Evolutionary conservation across 371 early-diverging fungal genomes (phyloP), one percentile per base, ranked within the genome.

Genomic region (Syncephalastrum sp.): DNA sequence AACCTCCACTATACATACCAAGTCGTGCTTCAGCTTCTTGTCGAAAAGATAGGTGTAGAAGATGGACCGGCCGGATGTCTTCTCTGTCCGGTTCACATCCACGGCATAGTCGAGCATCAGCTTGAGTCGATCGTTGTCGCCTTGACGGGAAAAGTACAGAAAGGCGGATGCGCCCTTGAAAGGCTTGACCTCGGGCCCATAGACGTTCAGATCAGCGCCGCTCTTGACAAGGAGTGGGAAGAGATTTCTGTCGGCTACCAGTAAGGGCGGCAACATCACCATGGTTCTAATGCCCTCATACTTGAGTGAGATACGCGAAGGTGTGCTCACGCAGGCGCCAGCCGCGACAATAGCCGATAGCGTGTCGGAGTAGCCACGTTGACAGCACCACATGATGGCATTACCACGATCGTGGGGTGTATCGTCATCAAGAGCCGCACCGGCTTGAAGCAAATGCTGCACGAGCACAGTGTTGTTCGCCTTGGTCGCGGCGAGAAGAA

Each of bases 1-100:
- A 5, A 8, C 38, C 38, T 33, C 38, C 3, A 2, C 8, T 2
- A 8, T 33, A 33, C 38, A 10, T 33, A 33, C 38, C 38, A 33
- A 33, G 10, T 33, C 38, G 12, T 10, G 38, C 38, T 33, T 33
- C 8, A 33, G 12, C 8, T 42, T 60, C 14, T 48, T 43, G 0
- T 59, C 60, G 48, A 80, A 74, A 17, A 74, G 60, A 33, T 64
- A 68, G 16, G 61, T 52, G 47, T 86, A 81, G 50, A 83, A 82
- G 5, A 76, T 62, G 3, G 72, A 65, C 12, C 81, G 72, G 0
- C 53, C 29, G 4, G 58, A 54, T 3, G 55, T 50, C 3, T 60
- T 51, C 51, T 81, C 79, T 2, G 61, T 16, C 12, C 55, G 10
- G 27, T 82, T 69, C 10, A 83, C 48, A 48, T 82, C 70, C 3